These are phyloP conservation scores for Arabidopsis arenosa DNA, from an alignment of 345 rosid genomes.

Conservation along the genomic window DNA sequence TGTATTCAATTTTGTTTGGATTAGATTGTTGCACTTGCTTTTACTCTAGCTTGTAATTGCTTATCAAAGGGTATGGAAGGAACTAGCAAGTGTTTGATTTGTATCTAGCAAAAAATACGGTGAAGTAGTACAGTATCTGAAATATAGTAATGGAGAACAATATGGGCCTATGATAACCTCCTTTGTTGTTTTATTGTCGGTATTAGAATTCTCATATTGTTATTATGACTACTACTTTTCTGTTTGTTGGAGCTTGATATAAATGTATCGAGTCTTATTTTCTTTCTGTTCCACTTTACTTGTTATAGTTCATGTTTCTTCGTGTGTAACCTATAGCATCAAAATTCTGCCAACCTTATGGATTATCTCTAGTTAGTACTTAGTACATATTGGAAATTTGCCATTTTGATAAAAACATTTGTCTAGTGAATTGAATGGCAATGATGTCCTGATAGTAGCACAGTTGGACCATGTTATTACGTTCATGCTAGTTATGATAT, in stretches of 20 bases:
- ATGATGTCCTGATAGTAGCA: constrained; percentile 10
- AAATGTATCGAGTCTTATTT: constrained; percentile 1
- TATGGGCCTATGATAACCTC: neutral
- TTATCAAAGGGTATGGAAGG: neutral
- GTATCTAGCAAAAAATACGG: neutral
- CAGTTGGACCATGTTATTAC: constrained; percentile 12
- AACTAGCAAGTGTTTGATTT: neutral
- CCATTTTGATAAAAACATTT: neutral
- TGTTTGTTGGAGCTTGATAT: constrained; percentile 14
- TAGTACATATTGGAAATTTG: neutral
- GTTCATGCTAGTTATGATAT: neutral
- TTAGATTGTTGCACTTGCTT: constrained; percentile 10
- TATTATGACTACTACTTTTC: neutral
- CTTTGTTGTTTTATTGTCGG: neutral
- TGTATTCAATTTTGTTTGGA: neutral
- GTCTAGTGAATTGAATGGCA: constrained; percentile 8
- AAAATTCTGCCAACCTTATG: constrained; percentile 1
- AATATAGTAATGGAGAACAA: neutral
- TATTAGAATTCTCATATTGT: neutral
- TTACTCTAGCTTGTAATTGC: constrained; percentile 20
- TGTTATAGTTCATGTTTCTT: constrained; percentile 12
- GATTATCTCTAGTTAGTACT: neutral
- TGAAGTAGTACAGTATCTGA: neutral
- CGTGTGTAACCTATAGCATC: neutral
- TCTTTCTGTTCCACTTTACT: neutral